Evolutionary conservation across 108 stramenopile species (phyloP).

Genomic region (Cyclotella kingstonii): DNA sequence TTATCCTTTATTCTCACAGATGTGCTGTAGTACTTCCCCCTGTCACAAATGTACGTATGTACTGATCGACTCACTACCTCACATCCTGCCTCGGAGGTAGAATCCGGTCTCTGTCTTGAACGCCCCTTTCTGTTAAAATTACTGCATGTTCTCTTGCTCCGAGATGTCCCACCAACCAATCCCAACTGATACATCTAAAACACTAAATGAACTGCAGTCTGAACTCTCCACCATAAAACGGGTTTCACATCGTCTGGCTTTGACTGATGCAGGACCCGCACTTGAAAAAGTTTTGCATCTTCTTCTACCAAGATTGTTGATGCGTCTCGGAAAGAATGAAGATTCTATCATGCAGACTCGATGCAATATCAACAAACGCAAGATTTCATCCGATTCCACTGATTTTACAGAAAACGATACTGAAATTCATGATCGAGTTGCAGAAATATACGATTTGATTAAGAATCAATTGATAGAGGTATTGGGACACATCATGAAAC

Average conservation of each 20-base stretch:
- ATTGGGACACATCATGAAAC: constrained; percentile 75
- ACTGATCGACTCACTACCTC: no score
- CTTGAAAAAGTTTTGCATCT: constrained; percentile 61
- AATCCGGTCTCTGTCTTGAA: no score
- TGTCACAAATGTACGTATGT: no score
- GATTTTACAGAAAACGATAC: not conserved
- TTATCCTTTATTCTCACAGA: no score
- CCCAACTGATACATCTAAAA: not conserved
- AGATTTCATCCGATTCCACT: constrained; percentile 1
- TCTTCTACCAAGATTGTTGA: constrained; percentile 67
- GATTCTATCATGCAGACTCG: constrained; percentile 21
- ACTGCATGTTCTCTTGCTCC: no score
- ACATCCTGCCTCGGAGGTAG: no score
- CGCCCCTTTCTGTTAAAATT: no score
- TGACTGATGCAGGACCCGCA: constrained; percentile 53
- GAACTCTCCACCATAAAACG: constrained; percentile 63
- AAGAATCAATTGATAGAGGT: constrained; percentile 74
- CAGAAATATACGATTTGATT: constrained; percentile 47
- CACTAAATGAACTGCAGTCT: constrained; percentile 26
- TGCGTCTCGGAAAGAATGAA: constrained; percentile 72
- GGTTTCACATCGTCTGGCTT: constrained; percentile 74
- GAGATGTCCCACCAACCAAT: no score
- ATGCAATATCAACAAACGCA: constrained; percentile 24
- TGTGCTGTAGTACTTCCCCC: no score
- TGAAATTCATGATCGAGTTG: constrained; percentile 3